Percentiles rank a stretch among this genome's conserved stretches.
Conservation (phyloP, 2,329 filamentous ascomycete species). For the Aureobasidium sp. region DNA sequence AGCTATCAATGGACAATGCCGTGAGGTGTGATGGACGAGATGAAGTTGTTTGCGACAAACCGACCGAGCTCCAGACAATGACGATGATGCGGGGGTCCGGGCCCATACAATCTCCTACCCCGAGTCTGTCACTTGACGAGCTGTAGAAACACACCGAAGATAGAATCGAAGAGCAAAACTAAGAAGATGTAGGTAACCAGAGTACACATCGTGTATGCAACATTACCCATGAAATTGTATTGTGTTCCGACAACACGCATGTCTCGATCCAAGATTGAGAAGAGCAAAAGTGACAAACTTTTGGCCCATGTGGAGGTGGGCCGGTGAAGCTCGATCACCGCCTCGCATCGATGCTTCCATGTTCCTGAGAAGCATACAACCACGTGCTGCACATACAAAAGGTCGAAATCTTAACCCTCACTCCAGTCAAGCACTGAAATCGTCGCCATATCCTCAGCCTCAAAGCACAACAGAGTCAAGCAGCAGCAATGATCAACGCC, state of each 20-base stretch:
- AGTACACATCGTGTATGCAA: neutral
- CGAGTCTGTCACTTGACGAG: neutral
- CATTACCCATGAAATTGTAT: neutral
- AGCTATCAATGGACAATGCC: neutral
- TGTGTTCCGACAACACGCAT: neutral
- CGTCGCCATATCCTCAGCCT: neutral
- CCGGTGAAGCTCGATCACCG: neutral
- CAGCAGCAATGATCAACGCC: conserved; percentile 78
- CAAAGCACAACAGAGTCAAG: neutral
- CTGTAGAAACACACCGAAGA: neutral
- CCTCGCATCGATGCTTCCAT: neutral
- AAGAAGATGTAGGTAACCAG: neutral
- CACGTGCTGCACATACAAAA: neutral
- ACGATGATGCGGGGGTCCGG: neutral
- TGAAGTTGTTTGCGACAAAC: conserved; percentile 5
- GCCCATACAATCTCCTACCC: neutral
- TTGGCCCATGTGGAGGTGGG: neutral
- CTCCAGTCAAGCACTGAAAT: neutral
- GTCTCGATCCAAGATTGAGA: too few relatives aligned
- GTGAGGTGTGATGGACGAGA: neutral
- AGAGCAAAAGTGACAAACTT: neutral
- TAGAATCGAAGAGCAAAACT: too few relatives aligned
- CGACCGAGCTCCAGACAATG: neutral
- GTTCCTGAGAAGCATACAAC: conserved; percentile 1
- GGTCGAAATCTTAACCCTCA: neutral